Evolutionary conservation across 345 rosid species (phyloP).

Genomic region (Dovyalis caffra): DNA sequence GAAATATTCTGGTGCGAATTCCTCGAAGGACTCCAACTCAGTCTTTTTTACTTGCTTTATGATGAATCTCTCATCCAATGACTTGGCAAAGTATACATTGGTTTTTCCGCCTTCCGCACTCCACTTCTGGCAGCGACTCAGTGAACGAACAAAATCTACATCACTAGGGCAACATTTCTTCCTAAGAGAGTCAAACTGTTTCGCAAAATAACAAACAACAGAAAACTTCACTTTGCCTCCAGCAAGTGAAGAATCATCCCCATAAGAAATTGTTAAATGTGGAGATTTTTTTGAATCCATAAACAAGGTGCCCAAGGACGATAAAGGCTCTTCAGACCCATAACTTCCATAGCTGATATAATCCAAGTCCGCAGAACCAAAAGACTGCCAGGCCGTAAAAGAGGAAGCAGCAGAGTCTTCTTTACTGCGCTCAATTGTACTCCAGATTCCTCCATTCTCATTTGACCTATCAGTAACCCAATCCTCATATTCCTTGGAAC

Average conservation of each 20-base stretch:
- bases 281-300: constrained; percentile 66
- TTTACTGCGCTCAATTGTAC: constrained; percentile 27
- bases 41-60: constrained; percentile 87
- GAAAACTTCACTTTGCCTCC: constrained; percentile 79
- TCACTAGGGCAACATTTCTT: constrained; percentile 77
- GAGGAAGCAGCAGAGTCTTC: constrained; percentile 46
- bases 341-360: constrained; percentile 50
- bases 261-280: constrained; percentile 67
- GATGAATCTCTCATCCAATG: constrained; percentile 92
- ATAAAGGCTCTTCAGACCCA: constrained; percentile 48
- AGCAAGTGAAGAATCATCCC: constrained; percentile 53
- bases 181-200: constrained; percentile 76
- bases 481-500: constrained; percentile 73
- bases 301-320: constrained; percentile 39
- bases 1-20: constrained; percentile 84
- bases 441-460: constrained; percentile 47
- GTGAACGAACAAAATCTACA: constrained; percentile 75
- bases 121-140: constrained; percentile 92
- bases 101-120: constrained; percentile 97
- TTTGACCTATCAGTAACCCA: constrained; percentile 51
- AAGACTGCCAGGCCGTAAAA: constrained; percentile 65
- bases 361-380: constrained; percentile 59
- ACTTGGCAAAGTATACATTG: constrained; percentile 91
- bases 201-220: constrained; percentile 85
- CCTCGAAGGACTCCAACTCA: constrained; percentile 88